These are phyloP conservation scores for Earliella scabrosa DNA, from an alignment of 1,284 basidiomycete genomes.

Conservation along the genomic window DNA sequence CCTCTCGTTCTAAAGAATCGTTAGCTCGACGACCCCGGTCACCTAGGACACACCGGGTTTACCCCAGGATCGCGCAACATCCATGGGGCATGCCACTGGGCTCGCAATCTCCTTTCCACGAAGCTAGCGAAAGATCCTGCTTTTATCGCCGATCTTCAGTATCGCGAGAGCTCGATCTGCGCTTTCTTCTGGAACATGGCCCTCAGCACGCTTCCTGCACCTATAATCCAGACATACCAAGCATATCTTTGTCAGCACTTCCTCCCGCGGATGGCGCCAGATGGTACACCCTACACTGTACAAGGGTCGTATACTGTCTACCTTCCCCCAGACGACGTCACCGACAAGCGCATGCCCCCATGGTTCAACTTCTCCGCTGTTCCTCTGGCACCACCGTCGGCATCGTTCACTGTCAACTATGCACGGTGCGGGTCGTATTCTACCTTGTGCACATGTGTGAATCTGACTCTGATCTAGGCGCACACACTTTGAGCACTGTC, in stretches of 20 bases:
- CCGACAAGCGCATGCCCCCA: no score
- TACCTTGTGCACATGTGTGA: no score
- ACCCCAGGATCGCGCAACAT: neutral
- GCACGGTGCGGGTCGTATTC: neutral
- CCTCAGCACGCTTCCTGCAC: neutral
- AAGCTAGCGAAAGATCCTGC: neutral
- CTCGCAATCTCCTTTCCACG: neutral
- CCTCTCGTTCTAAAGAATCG: no score
- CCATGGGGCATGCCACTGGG: neutral
- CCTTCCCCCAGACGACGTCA: no score
- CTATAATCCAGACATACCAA: neutral
- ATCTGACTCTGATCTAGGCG: neutral
- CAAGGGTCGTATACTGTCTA: no score
- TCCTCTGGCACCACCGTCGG: no score
- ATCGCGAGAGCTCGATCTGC: neutral
- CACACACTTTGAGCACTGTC: neutral
- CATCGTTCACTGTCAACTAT: neutral
- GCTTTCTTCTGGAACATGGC: neutral
- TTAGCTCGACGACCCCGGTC: neutral
- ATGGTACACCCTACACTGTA: no score
- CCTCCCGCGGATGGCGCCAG: neutral
- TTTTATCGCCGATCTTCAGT: neutral
- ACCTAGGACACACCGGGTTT: neutral
- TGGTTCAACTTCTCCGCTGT: no score
- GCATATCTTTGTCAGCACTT: neutral